Evolutionary conservation across 805 yeast genomes (phyloP), one percentile per base, ranked within the genome.

Genomic region (Middelhovenomyces tepae): DNA sequence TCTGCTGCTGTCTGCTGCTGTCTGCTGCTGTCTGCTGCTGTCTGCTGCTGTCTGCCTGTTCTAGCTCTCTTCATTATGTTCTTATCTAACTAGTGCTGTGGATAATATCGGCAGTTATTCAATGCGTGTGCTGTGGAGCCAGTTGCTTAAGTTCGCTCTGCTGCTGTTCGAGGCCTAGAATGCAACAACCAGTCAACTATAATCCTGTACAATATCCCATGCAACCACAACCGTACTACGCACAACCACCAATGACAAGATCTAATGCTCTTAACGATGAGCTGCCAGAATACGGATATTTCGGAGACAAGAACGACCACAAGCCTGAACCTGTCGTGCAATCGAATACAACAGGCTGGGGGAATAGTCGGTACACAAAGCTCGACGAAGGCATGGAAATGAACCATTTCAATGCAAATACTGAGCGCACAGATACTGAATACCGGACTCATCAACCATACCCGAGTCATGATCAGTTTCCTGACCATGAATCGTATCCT

Each of bases 111-210:
- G 67, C 73, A 0, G 16, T 82, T 1, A 43, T 77, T 31, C 67
- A 75, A 32, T 75, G 82, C 45, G 40, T 68, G 21, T 68, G 72
- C 47, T 72, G 73, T 43, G 78, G 82, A 46, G 75, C 71, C 3
- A 59, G 56, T 41, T 58, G 78, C 42, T 45, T 73, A 47, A 40
- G 59, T 42, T 55, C 67, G 48, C 62, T 76, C 52, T 51, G 74
- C 54, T 65, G 75, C 63, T 65, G 75, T 55, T 68, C 50, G 65
- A 22, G 13, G 37, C 23, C 35, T 38, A 13, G 28, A 31, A 7
- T 25, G 28, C 10, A 31, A 22, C 10, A 36, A 29, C 11, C 24
- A 30, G 34, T n/a, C 24, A 32, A 10, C 38, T 24, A 21, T 28
- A 17, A 6, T 31, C 36, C 19, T 23, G 16, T n/a, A n/a, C n/a